These are phyloP conservation scores for Solanum lycopersicoides DNA, from an alignment of 257 asterid species.

Conservation along the genomic window DNA sequence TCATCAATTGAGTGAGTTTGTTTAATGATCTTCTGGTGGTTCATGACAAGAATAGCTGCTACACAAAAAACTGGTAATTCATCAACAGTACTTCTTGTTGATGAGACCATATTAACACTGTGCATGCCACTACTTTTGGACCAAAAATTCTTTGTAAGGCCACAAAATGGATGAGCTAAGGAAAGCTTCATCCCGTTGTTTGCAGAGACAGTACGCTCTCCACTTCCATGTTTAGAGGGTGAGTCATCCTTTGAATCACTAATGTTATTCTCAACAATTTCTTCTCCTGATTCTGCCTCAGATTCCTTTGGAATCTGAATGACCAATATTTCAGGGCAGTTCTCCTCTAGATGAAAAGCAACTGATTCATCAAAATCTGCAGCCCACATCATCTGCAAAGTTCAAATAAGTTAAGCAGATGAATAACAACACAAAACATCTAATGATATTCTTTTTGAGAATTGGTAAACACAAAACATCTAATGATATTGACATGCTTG, in stretches of 20 bases:
- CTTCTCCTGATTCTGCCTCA: conserved; percentile 47
- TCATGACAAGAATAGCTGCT: conserved; percentile 90
- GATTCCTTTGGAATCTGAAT: conserved; percentile 54
- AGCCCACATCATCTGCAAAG: conserved; percentile 96
- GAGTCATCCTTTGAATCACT: conserved; percentile 26
- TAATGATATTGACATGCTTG: background rate
- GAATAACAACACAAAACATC: background rate
- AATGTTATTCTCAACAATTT: conserved; percentile 29
- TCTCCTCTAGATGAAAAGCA: conserved; percentile 51
- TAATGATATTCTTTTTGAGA: background rate
- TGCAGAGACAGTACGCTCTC: conserved; percentile 39
- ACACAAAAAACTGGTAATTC: conserved; percentile 93
- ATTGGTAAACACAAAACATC: background rate
- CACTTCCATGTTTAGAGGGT: conserved; percentile 38
- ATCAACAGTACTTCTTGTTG: conserved; percentile 69
- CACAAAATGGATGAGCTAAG: conserved; percentile 71
- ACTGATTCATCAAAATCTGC: conserved; percentile 83
- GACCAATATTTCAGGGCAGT: conserved; percentile 64
- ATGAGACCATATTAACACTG: conserved; percentile 32
- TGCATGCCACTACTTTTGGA: conserved; percentile 53
- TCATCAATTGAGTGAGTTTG: conserved; percentile 86
- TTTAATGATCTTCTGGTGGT: conserved; percentile 74
- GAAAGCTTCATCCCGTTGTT: conserved; percentile 37
- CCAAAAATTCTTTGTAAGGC: conserved; percentile 79
- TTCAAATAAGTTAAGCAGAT: background rate